phyloP scores from a whole-genome alignment of 306 rosid species.

The Oemleria cerasiformis region DNA sequence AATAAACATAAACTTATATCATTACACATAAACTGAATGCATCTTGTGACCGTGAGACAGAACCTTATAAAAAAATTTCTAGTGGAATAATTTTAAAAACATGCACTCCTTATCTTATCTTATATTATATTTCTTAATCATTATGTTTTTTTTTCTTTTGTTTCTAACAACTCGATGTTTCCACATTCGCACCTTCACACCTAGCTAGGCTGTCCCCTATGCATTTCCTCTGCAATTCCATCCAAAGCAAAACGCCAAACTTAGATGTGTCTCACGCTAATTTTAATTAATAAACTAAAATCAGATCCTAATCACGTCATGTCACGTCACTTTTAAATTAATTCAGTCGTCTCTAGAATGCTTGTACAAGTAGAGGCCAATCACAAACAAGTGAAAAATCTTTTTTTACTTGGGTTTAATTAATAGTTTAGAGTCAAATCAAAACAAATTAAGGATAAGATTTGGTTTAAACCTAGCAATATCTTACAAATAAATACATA shows the following conservation, averaged over 20 bases:
- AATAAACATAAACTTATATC: no score
- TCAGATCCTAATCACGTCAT: not conserved
- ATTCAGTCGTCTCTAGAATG: not conserved
- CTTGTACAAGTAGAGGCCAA: not conserved
- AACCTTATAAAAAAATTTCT: no score
- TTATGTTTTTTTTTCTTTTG: not conserved
- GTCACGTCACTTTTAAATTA: not conserved
- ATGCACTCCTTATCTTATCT: not conserved
- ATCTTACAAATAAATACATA: no score
- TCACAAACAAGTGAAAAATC: not conserved
- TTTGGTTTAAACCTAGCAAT: not conserved
- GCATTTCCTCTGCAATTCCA: not conserved
- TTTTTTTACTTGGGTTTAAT: not conserved
- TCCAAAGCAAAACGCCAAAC: not conserved
- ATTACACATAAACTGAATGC: no score
- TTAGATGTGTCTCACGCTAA: not conserved
- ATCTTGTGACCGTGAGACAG: no score
- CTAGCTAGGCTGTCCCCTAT: not conserved
- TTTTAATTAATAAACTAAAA: not conserved
- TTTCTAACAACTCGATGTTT: not conserved
- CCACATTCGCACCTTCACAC: not conserved
- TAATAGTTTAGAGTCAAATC: not conserved
- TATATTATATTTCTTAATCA: not conserved
- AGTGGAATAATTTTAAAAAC: no score
- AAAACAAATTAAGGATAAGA: not conserved